phyloP scores from a whole-genome alignment of 1,284 basidiomycete species.

The Leccinum solheimii region DNA sequence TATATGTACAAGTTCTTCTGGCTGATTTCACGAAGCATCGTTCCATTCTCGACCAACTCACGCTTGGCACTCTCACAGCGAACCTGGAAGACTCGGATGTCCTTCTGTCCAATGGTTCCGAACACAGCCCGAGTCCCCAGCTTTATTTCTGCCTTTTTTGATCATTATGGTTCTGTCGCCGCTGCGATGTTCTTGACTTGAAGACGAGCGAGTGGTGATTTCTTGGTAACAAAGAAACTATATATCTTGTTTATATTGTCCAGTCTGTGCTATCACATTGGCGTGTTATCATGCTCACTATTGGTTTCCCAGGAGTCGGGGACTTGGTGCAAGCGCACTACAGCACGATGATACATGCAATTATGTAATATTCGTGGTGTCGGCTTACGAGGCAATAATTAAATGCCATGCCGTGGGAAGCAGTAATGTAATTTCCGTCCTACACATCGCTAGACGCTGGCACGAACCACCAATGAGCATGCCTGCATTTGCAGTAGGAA shows the following conservation, averaged over 20 bases:
- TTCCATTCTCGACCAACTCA: background rate
- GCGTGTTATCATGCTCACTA: too few relatives aligned
- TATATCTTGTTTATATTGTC: background rate
- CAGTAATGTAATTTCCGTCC: too few relatives aligned
- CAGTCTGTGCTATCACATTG: slow-evolving; percentile 20
- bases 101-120: background rate
- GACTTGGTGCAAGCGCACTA: too few relatives aligned
- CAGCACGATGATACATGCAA: too few relatives aligned
- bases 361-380: too few relatives aligned
- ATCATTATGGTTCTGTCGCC: background rate
- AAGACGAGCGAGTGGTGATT: background rate
- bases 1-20: background rate
- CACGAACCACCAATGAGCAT: too few relatives aligned
- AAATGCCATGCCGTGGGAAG: too few relatives aligned
- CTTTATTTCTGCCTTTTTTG: background rate
- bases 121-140: background rate
- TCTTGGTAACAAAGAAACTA: background rate
- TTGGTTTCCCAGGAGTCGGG: too few relatives aligned
- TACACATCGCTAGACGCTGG: too few relatives aligned
- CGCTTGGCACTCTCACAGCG: background rate
- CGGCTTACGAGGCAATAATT: too few relatives aligned
- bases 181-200: background rate
- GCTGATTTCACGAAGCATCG: background rate
- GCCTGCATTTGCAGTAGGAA: too few relatives aligned
- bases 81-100: background rate